Conservation (phyloP, 2,329 filamentous ascomycete species). For the Arthroderma sp. region DNA sequence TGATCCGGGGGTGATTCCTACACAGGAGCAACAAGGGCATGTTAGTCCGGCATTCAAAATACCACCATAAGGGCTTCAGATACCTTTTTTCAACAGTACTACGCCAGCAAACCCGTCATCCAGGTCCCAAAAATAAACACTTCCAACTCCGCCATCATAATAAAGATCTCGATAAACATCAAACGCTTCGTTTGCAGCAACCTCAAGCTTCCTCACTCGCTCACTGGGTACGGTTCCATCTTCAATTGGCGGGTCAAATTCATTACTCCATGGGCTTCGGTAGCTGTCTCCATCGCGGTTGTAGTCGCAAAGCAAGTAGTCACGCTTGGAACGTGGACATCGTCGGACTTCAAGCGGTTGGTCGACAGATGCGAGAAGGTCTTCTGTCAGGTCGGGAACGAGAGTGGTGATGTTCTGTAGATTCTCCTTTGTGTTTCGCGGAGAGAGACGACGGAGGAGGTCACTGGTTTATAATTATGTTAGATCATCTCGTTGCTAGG, state of each 20-base stretch:
- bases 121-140: constrained; percentile 96
- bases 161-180: constrained; percentile 87
- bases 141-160: constrained; percentile 91
- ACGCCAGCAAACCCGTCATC: constrained; percentile 97
- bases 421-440: constrained; percentile 78
- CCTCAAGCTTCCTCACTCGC: constrained; percentile 81
- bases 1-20: constrained; percentile 54
- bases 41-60: neutral
- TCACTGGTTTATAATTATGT: constrained; percentile 49
- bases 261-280: constrained; percentile 97
- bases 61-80: constrained; percentile 17
- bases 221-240: constrained; percentile 85
- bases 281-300: constrained; percentile 98
- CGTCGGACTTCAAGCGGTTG: constrained; percentile 79
- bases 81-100: constrained; percentile 88
- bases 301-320: constrained; percentile 98
- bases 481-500: neutral
- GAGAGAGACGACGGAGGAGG: constrained; percentile 94
- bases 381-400: constrained; percentile 85
- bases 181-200: constrained; percentile 89
- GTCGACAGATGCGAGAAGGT: constrained; percentile 94
- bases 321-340: constrained; percentile 77
- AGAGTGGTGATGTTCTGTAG: constrained; percentile 80
- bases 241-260: constrained; percentile 84
- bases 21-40: neutral